These are phyloP conservation scores for Clavaria fumosa DNA, from an alignment of 768 basidiomycete genomes.

Conservation along the genomic window DNA sequence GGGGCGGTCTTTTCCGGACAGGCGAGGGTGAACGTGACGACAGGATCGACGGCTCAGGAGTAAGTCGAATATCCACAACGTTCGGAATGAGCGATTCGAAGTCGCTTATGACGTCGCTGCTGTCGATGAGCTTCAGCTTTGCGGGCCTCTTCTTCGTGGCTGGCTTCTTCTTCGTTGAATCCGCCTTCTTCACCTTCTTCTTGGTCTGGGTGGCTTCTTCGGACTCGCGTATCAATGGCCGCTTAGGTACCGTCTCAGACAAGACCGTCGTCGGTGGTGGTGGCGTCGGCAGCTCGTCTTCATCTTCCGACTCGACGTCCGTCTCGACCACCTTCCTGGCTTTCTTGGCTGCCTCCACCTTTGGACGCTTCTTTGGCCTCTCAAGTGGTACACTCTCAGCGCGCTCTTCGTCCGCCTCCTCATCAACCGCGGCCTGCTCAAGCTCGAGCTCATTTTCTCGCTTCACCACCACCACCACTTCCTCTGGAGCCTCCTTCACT, in stretches of 20 bases:
- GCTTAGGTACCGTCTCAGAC: conserved; percentile 10
- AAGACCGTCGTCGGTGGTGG: too few relatives aligned
- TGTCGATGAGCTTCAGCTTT: conserved; percentile 10
- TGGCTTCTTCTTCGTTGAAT: conserved; percentile 23
- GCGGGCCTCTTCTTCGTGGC: conserved; percentile 25
- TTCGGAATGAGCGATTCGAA: conserved; percentile 39
- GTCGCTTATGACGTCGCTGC: too few relatives aligned
- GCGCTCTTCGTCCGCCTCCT: conserved; percentile 24
- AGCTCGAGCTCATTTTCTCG: conserved; percentile 26
- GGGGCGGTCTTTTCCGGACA: conserved; percentile 17
- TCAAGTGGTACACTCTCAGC: conserved; percentile 22
- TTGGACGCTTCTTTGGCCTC: conserved; percentile 44
- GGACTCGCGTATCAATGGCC: conserved; percentile 14
- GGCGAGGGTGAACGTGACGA: conserved; percentile 40
- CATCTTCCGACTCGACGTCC: conserved; percentile 50
- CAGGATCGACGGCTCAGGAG: conserved; percentile 30
- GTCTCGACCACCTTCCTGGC: conserved; percentile 24
- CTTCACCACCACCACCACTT: conserved; percentile 21
- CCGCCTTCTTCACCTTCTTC: conserved; percentile 25
- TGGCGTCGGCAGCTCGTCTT: conserved; percentile 26
- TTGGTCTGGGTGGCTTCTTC: conserved; percentile 21
- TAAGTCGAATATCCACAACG: conserved; percentile 31
- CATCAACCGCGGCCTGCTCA: conserved; percentile 17
- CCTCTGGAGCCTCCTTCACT: conserved; percentile 25
- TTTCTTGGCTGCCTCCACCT: conserved; percentile 28